Evolutionary conservation across 805 yeast genomes (phyloP), one percentile per base, ranked within the genome.

Genomic region (Wickerhamiella sergipiensis): DNA sequence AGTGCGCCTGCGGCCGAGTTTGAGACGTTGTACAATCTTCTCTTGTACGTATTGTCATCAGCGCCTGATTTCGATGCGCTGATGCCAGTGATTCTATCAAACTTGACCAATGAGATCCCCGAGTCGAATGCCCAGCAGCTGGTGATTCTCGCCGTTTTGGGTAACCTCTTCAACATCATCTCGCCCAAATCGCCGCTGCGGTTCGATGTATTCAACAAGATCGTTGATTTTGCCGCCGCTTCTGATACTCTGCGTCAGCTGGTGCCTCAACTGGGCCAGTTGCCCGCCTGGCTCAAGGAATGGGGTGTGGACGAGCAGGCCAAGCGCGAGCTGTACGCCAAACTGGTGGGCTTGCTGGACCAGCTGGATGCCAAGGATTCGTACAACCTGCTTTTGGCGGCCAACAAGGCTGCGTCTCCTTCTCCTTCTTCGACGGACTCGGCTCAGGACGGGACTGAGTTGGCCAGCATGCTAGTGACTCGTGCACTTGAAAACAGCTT

Each of bases 161-260:
- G 70, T 47, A 69, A 67, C 54, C 60, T 69, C 42, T 71, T 71
- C 63, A 71, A 70, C 58, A 61, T 68, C 23, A 59, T 71, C 44
- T 59, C 64, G 17, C 50, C 55, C 24, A 40, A 48, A 23, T 61
- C 68, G 26, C 55, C 61, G 6, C 57, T 61, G 46, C 58, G 66
- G 47, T 58, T 61, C 33, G 52, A 51, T 8, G 68, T 69, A 10
- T 65, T 71, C 54, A 38, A 26, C 49, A 52, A 64, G 45, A 61
- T 70, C 23, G 50, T 71, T 33, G 61, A 63, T 21, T 58, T 65
- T 40, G 64, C 71, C n/a, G 58, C 52, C 12, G 50, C 56, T 36
- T 60, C 71, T n/a, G 63, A 64, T 39, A 59, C 67, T 46, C 48
- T 60, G 40, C 57, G 58, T 45, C 61, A 65, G 54, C 57, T 71